Percentiles rank a stretch among this genome's conserved stretches.
phyloP scores from a whole-genome alignment of 139 green algal species.

The Volvox reticuliferus region DNA sequence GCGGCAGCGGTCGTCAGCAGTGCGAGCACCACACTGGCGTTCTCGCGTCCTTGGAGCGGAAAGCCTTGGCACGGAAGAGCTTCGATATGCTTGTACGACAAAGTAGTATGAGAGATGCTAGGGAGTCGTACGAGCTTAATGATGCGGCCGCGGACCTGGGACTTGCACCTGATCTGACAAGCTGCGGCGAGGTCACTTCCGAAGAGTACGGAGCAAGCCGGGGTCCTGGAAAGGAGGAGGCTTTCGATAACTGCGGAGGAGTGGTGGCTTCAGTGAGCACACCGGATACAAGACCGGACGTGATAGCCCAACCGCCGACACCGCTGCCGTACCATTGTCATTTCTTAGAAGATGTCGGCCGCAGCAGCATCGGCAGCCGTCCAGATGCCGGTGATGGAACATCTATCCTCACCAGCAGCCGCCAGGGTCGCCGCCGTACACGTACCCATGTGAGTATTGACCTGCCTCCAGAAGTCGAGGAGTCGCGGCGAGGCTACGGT shows the following conservation, averaged over 20 bases:
- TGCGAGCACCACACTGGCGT: neutral
- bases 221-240: neutral
- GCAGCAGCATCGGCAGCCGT: neutral
- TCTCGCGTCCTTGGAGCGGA: no score
- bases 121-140: no score
- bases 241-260: neutral
- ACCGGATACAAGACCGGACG: no score
- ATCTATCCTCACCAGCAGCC: neutral
- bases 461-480: neutral
- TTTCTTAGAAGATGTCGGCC: neutral
- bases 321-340: no score
- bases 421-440: neutral
- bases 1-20: neutral
- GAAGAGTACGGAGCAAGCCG: neutral
- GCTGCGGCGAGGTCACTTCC: neutral
- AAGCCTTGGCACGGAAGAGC: no score
- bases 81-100: no score
- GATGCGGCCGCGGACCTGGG: no score
- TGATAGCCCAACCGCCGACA: no score
- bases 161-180: no score
- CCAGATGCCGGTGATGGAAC: neutral
- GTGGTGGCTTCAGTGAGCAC: no score
- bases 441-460: slow-evolving; percentile 4
- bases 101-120: no score
- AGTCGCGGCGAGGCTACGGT: neutral